Conservation (phyloP, 1,139 yeast genomes). For the Hansenula anomala region DNA sequence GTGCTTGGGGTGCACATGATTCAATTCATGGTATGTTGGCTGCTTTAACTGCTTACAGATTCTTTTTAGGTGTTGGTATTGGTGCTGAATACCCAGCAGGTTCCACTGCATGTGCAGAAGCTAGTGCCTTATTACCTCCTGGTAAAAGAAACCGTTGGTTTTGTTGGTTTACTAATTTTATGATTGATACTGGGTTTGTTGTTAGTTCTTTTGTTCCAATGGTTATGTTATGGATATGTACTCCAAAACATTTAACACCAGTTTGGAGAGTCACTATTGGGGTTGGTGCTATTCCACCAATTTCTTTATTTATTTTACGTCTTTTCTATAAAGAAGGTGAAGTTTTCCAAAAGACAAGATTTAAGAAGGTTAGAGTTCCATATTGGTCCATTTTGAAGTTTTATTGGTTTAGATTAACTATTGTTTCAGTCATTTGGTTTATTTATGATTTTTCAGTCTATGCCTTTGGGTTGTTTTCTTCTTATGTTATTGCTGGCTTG, state of each 20-base stretch:
- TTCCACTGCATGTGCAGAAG: slow-evolving; percentile 92
- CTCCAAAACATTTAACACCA: slow-evolving; percentile 62
- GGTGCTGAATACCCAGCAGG: slow-evolving; percentile 95
- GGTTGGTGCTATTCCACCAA: slow-evolving; percentile 87
- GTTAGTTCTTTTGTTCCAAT: slow-evolving; percentile 80
- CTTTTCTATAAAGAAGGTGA: slow-evolving; percentile 69
- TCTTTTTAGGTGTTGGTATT: slow-evolving; percentile 79
- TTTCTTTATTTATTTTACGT: slow-evolving; percentile 72
- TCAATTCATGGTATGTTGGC: slow-evolving; percentile 68
- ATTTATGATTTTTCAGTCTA: slow-evolving; percentile 84
- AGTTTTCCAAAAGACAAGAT: slow-evolving; percentile 63
- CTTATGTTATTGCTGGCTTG: slow-evolving; percentile 55
- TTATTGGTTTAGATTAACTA: slow-evolving; percentile 74
- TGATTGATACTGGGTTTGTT: slow-evolving; percentile 89
- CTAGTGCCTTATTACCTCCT: slow-evolving; percentile 69
- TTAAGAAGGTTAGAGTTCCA: slow-evolving; percentile 64
- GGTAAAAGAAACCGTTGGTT: slow-evolving; percentile 88
- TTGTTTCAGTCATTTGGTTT: slow-evolving; percentile 83
- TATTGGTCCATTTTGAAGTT: slow-evolving; percentile 65
- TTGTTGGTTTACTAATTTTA: slow-evolving; percentile 80
- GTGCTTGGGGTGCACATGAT: slow-evolving; percentile 77
- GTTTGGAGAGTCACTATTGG: slow-evolving; percentile 95
- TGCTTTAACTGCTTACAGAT: slow-evolving; percentile 79
- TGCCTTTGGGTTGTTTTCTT: slow-evolving; percentile 81
- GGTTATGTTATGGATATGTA: slow-evolving; percentile 80